Evolutionary conservation across 805 yeast genomes (phyloP).

Genomic region (Yarrowia hollandica): DNA sequence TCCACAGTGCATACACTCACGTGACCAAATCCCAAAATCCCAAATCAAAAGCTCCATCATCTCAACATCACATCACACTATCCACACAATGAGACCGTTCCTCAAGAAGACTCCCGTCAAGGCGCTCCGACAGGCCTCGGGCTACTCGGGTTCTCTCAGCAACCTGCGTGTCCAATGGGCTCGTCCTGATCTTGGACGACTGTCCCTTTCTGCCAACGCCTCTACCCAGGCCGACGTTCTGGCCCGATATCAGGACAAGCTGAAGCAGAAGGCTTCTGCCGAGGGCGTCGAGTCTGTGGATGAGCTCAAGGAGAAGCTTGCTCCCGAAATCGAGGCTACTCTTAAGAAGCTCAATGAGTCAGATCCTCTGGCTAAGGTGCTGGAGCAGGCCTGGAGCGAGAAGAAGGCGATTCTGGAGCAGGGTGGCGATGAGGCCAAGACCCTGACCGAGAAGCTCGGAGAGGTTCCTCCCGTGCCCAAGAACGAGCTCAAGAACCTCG

Average conservation of each 20-base stretch:
- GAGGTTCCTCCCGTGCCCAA: constrained; percentile 44
- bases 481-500: constrained; percentile 60
- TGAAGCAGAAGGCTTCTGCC: constrained; percentile 44
- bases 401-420: background rate
- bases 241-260: constrained; percentile 46
- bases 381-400: constrained; percentile 3
- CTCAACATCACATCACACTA: background rate
- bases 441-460: constrained; percentile 33
- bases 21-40: background rate
- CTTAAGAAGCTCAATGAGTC: constrained; percentile 59
- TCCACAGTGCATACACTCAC: too few relatives aligned
- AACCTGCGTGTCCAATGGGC: constrained; percentile 26
- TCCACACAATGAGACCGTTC: constrained; percentile 16
- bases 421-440: constrained; percentile 37
- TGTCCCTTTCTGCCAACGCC: constrained; percentile 31
- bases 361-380: constrained; percentile 52
- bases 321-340: constrained; percentile 57
- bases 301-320: constrained; percentile 61
- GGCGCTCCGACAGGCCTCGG: constrained; percentile 28
- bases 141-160: constrained; percentile 16
- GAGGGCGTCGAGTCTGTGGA: constrained; percentile 52
- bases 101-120: constrained; percentile 6
- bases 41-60: background rate
- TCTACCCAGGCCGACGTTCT: constrained; percentile 38
- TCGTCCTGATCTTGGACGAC: constrained; percentile 7